Evolutionary conservation across 192 early-diverging fungal genomes (phyloP).

Genomic region (Coemansia sp.): DNA sequence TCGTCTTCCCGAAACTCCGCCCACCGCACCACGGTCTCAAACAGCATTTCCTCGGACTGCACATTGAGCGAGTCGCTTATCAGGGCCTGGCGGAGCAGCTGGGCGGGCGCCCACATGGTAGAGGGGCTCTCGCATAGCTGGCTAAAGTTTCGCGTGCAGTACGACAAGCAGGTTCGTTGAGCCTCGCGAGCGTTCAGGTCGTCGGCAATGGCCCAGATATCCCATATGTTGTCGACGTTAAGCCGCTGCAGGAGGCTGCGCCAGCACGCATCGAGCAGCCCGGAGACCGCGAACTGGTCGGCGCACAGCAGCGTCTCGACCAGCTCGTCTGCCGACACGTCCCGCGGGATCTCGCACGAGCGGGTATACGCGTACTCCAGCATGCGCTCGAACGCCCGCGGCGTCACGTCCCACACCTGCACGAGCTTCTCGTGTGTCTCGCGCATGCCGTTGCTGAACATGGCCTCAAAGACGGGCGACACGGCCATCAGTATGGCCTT

Average conservation of each 20-base stretch:
- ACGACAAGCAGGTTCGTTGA: slow-evolving; percentile 25
- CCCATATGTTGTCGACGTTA: slow-evolving; percentile 39
- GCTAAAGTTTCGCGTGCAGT: slow-evolving; percentile 40
- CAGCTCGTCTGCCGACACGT: slow-evolving; percentile 37
- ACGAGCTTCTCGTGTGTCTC: slow-evolving; percentile 53
- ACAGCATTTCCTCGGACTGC: slow-evolving; percentile 38
- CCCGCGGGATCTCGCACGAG: slow-evolving; percentile 23
- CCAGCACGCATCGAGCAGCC: slow-evolving; percentile 46
- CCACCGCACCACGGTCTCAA: slow-evolving; percentile 42
- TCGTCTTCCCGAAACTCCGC: slow-evolving; percentile 40
- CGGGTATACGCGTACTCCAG: slow-evolving; percentile 51
- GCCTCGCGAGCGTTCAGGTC: slow-evolving; percentile 34
- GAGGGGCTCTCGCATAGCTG: slow-evolving; percentile 24
- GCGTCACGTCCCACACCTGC: slow-evolving; percentile 48
- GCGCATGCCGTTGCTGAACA: slow-evolving; percentile 62
- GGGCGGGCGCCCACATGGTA: slow-evolving; percentile 46
- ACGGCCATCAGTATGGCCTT: slow-evolving; percentile 52
- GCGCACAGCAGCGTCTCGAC: slow-evolving; percentile 49
- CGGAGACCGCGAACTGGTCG: slow-evolving; percentile 40
- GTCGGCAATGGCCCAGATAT: slow-evolving; percentile 46
- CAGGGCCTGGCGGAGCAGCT: slow-evolving; percentile 34
- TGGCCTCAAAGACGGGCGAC: slow-evolving; percentile 55
- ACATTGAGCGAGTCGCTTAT: slow-evolving; percentile 45
- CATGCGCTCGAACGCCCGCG: slow-evolving; percentile 50
- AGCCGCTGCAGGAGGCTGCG: slow-evolving; percentile 25